Percentiles rank a stretch among this genome's conserved stretches.
phyloP scores from a whole-genome alignment of 495 filamentous ascomycete genomes.

The Aspergillus wentii region DNA sequence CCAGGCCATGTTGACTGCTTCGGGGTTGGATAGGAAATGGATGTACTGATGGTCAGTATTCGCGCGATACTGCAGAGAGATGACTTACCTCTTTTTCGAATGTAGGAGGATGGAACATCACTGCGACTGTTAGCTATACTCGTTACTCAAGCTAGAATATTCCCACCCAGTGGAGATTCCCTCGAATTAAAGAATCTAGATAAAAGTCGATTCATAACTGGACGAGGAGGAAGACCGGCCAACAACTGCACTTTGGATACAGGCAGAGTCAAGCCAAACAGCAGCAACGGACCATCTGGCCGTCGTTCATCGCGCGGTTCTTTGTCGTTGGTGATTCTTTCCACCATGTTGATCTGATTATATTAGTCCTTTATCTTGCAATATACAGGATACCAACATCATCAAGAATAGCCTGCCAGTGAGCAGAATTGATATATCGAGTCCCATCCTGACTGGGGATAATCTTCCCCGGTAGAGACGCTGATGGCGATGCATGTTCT shows the following conservation, averaged over 20 bases:
- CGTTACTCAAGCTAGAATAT: background rate
- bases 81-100: conserved; percentile 22
- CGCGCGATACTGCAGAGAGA: background rate
- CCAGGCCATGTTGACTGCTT: conserved; percentile 10
- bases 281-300: no score
- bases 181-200: conserved; percentile 32
- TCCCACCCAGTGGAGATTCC: conserved; percentile 24
- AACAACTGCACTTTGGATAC: no score
- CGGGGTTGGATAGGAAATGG: conserved; percentile 16
- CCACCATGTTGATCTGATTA: no score
- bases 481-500: no score
- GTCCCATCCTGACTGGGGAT: conserved; percentile 34
- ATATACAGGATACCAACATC: conserved; percentile 19
- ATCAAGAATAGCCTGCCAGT: conserved; percentile 37
- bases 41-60: conserved; percentile 10
- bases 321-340: no score
- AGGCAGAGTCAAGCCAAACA: no score
- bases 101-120: conserved; percentile 32
- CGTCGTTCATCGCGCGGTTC: no score
- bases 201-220: no score
- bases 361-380: no score
- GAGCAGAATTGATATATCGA: conserved; percentile 28
- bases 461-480: background rate
- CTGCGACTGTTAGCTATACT: conserved; percentile 6
- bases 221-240: no score